Base-by-base conservation (phyloP, 371 early-diverging fungal genomes). In the Syncephalis plumigaleata region DNA sequence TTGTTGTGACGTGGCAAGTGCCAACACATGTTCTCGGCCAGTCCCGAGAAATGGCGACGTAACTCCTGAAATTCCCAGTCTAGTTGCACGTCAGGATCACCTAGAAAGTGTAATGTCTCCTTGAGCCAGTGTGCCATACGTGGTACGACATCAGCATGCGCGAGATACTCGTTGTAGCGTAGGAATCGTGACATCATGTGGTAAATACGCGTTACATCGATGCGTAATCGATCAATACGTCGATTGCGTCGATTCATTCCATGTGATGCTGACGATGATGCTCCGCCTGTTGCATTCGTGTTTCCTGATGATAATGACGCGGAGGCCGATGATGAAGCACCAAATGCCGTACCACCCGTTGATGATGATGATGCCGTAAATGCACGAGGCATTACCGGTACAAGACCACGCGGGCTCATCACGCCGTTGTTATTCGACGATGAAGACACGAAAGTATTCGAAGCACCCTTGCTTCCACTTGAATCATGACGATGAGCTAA, bases 61-160 rank as follows among this genome's bases (percentile, higher is more conserved):
- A 93, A 66, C 44, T 79, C 69, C 48, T 87, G 87, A 59, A 81
- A 86, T 39, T 89, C 91, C 84, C 85, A 88, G 26, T 90, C 91
- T 11, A 64, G 54, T 54, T 84, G 81, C 16, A 83, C 77, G 2
- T 88, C 71, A 2, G 70, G 55, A 39, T 82, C 84, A 0, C 68
- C 53, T 50, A 87, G 59, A 36, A 84, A 86, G 3, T 70, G 55
- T 27, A 67, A 64, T 0, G 82, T 82, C 48, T 87, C 86, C 39
- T 81, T 77, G 36, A 86, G 65, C 55, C 76, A 88, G 24, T 64
- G 58, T 49, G 81, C 70, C 9, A 89, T 68, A 20, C 69, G 59
- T 9, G 69, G 58, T 52, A 84, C 68, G 2, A 81, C 46, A 2
- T 58, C 59, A 22, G 79, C 80, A 56, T 87, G 79, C 2, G 64